Evolutionary conservation across 352 stramenopile species (phyloP).

Genomic region (Phytopythium litorale): DNA sequence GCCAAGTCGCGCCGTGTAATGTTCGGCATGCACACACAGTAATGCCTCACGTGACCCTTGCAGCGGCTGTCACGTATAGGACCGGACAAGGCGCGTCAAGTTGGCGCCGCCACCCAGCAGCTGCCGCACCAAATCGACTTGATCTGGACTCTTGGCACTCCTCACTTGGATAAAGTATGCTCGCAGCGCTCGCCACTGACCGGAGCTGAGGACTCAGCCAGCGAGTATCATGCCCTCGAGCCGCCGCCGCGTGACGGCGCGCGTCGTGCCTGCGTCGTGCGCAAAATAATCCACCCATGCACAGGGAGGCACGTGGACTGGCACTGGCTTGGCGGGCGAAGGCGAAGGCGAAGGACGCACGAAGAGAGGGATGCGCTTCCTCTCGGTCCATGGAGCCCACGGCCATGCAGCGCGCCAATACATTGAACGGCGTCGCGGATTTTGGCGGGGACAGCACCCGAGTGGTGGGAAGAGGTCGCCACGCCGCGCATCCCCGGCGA

Average conservation of each 20-base stretch:
- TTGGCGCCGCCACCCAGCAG: neutral
- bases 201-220: neutral
- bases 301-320: neutral
- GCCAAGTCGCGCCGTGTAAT: neutral
- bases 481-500: neutral
- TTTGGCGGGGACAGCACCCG: neutral
- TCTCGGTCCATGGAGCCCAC: no score
- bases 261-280: neutral
- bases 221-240: neutral
- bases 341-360: no score
- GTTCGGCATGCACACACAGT: neutral
- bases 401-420: neutral
- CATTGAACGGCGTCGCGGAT: neutral
- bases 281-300: neutral
- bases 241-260: neutral
- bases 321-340: no score
- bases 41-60: neutral
- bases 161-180: slow-evolving; percentile 1
- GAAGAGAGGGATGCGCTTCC: no score
- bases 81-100: neutral
- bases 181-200: neutral
- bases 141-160: slow-evolving; percentile 3
- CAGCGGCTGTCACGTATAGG: neutral
- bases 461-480: slow-evolving; percentile 1
- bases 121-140: slow-evolving; percentile 3